These are phyloP conservation scores for Emmonsia crescens DNA, from an alignment of 2,329 filamentous ascomycete species.

Conservation along the genomic window DNA sequence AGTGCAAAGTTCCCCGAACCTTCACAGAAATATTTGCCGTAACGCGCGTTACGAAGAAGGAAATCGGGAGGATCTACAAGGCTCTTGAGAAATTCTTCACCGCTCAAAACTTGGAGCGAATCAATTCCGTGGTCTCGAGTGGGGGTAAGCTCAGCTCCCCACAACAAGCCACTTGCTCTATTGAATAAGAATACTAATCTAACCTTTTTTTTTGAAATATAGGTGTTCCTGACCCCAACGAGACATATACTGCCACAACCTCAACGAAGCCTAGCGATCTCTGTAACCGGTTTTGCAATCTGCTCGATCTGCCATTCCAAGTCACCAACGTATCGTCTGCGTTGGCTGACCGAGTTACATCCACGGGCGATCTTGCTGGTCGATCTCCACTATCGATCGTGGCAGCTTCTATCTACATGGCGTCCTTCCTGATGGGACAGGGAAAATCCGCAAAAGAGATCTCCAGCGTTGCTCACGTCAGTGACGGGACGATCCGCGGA, in stretches of 20 bases:
- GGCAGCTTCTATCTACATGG: constrained; percentile 94
- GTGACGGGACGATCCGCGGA: constrained; percentile 91
- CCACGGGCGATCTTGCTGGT: constrained; percentile 72
- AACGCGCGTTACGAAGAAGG: constrained; percentile 92
- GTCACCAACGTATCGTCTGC: constrained; percentile 71
- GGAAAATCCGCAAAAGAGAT: constrained; percentile 77
- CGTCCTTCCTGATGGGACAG: constrained; percentile 73
- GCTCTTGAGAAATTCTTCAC: constrained; percentile 77
- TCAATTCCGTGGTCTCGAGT: constrained; percentile 39
- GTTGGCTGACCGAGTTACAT: constrained; percentile 66
- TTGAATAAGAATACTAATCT: background rate
- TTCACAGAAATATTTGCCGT: constrained; percentile 91
- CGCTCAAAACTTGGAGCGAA: constrained; percentile 54
- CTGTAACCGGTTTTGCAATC: constrained; percentile 79
- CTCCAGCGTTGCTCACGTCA: constrained; percentile 72
- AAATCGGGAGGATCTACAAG: constrained; percentile 95
- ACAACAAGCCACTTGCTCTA: background rate
- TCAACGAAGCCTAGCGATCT: constrained; percentile 75
- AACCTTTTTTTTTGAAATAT: constrained; percentile 6
- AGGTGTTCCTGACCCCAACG: constrained; percentile 39
- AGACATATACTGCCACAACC: constrained; percentile 58
- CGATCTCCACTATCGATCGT: constrained; percentile 90
- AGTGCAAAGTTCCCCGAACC: constrained; percentile 74
- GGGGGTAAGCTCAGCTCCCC: constrained; percentile 41
- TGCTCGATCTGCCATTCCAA: constrained; percentile 63